A percentile compares a stretch with the other conserved stretches of the same genome.
These are phyloP conservation scores for Miamiensis avidus DNA, from an alignment of 169 alveolate genomes.

Conservation along the genomic window DNA sequence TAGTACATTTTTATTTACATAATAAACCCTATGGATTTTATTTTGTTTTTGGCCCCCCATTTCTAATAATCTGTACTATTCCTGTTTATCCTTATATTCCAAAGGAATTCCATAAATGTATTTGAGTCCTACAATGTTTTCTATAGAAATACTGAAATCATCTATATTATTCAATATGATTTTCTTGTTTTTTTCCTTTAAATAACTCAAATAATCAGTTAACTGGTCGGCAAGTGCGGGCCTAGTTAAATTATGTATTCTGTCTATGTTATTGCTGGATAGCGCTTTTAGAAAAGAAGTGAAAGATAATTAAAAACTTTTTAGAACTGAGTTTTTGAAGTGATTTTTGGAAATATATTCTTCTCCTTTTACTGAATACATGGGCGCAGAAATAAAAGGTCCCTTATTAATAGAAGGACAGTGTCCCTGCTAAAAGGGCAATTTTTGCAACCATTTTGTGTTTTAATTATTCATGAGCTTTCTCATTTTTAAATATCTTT, in stretches of 20 bases:
- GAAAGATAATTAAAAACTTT: not conserved
- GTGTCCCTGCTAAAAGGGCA: too few relatives aligned
- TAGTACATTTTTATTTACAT: not conserved
- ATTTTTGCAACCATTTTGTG: not conserved
- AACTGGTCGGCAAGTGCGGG: not conserved
- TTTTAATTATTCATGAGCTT: too few relatives aligned
- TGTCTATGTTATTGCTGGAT: too few relatives aligned
- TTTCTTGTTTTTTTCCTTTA: too few relatives aligned
- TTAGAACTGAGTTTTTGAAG: not conserved
- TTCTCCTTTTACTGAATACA: not conserved
- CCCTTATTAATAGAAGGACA: not conserved
- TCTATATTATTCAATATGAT: not conserved
- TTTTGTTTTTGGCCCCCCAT: not conserved
- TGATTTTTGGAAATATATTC: not conserved
- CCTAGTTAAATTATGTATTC: not conserved
- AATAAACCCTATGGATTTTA: not conserved
- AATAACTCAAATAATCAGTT: not conserved
- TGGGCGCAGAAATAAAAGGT: not conserved
- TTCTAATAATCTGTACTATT: not conserved
- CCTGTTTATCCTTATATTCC: not conserved
- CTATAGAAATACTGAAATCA: not conserved
- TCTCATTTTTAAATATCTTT: too few relatives aligned
- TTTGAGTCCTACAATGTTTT: not conserved
- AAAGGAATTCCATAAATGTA: not conserved
- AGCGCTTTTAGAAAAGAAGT: not conserved